Conservation (phyloP, 208 protist species). For the Vickermania ingenoplastis region DNA sequence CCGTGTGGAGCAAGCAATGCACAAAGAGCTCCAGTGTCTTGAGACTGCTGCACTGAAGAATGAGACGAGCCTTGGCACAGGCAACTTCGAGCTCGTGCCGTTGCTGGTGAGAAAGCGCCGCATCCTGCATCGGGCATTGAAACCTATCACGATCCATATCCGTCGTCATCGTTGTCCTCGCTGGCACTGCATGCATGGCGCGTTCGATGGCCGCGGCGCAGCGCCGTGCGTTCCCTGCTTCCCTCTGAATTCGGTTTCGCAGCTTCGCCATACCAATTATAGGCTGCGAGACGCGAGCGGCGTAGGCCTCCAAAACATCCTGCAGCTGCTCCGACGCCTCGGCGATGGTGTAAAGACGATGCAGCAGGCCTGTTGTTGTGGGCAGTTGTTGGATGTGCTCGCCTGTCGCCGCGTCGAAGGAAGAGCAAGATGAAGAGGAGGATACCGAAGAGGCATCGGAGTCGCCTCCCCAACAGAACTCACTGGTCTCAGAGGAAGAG, state of each 20-base stretch:
- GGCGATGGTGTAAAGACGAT: not conserved
- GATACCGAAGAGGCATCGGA: no score
- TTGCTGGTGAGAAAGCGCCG: not conserved
- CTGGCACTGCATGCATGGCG: no score
- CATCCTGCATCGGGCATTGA: not conserved
- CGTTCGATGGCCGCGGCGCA: not conserved
- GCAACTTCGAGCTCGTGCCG: not conserved
- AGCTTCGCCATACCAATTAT: conserved; percentile 21
- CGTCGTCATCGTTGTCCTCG: conserved; percentile 3
- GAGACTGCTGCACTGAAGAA: conserved; percentile 23
- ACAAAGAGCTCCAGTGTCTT: conserved; percentile 20
- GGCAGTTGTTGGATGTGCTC: not conserved
- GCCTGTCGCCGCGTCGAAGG: not conserved
- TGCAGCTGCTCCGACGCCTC: no score
- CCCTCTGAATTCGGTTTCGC: conserved; percentile 12
- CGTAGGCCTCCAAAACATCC: no score
- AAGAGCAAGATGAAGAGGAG: no score
- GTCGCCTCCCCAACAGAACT: no score
- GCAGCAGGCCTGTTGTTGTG: not conserved
- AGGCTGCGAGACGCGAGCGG: no score
- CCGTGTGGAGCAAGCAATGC: conserved; percentile 20
- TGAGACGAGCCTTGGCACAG: conserved; percentile 9
- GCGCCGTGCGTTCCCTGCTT: conserved; percentile 8
- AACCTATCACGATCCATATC: not conserved
- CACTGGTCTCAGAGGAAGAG: no score